Evolutionary conservation across 257 asterid genomes (phyloP), one percentile per base, ranked within the genome.

Genomic region (Plantago ovata): DNA sequence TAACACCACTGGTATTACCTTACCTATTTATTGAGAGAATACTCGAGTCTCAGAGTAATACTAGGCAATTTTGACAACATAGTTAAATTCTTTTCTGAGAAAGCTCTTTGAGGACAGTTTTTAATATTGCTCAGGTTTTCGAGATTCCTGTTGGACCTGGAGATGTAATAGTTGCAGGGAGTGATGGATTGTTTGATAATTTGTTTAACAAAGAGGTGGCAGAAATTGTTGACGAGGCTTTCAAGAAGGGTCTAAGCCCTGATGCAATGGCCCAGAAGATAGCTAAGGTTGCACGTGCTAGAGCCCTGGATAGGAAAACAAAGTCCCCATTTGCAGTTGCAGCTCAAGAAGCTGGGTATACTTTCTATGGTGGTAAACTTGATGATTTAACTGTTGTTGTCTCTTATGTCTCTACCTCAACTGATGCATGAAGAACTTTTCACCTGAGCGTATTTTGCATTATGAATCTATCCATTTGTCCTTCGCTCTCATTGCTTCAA

Each of bases 161-260:
- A 60, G 95, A 86, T 51, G 77, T 84, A 15, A 64, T 86, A n/a
- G 86, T 89, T 38, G 88, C 88, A 11, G 97, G 97, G 33, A 86
- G 90, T 9, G 97, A 89, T 73, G 95, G 97, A 0, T 73, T 89
- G 64, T 89, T 77, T 12, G 97, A 89, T 71, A 89, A 86, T 81
- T 69, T 86, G 62, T 89, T 69, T 48, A 75, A 60, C 18, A 75
- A 77, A 46, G 95, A 89, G 72, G 54, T 89, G 45, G 78, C 74
- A 12, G 70, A 69, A 39, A 59, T 83, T 39, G 95, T 89, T 53
- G 84, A 39, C 21, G 79, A 72, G 64, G 86, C 93, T 9, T 64
- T 67, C 9, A 55, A 72, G 48, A 72, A 65, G 3, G 79, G 85
- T 19, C 77, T 86, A 33, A 44, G 72, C 77, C 93, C 93, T 0